Percentiles rank a stretch among this genome's conserved stretches.
Conservation (phyloP, 805 yeast genomes). For the Saccharomyces cerevisiae region DNA sequence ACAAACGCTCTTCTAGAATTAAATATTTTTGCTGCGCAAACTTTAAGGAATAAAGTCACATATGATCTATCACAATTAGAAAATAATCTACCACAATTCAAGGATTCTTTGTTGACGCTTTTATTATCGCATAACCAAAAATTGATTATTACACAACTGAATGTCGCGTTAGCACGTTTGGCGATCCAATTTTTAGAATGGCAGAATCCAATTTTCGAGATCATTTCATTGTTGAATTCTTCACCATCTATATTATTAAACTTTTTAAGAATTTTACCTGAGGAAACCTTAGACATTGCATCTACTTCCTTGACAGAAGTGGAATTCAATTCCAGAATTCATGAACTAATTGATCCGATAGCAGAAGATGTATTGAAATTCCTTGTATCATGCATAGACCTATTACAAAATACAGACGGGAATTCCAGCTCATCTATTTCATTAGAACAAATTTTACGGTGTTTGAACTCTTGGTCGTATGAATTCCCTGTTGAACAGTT, state of each 20-base stretch:
- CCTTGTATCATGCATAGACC: slow-evolving; percentile 40
- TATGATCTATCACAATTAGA: slow-evolving; percentile 74
- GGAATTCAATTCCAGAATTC: slow-evolving; percentile 60
- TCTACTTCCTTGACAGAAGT: slow-evolving; percentile 74
- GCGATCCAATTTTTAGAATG: slow-evolving; percentile 71
- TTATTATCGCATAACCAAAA: slow-evolving; percentile 44
- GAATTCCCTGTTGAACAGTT: slow-evolving; percentile 73
- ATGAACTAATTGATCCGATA: slow-evolving; percentile 54
- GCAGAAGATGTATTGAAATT: slow-evolving; percentile 61
- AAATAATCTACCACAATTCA: slow-evolving; percentile 49
- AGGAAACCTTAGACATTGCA: slow-evolving; percentile 73
- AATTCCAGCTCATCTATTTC: slow-evolving; percentile 14
- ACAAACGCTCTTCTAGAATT: slow-evolving; percentile 41
- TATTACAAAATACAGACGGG: slow-evolving; percentile 27
- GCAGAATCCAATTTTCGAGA: slow-evolving; percentile 62
- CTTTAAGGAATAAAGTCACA: slow-evolving; percentile 72
- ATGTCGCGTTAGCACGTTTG: slow-evolving; percentile 72
- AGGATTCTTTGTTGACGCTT: slow-evolving; percentile 55
- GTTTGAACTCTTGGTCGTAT: slow-evolving; percentile 83
- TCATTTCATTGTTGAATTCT: slow-evolving; percentile 39
- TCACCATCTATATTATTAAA: slow-evolving; percentile 49
- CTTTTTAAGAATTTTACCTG: slow-evolving; percentile 82
- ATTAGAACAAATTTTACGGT: slow-evolving; percentile 46
- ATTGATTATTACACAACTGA: slow-evolving; percentile 73
- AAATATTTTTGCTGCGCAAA: slow-evolving; percentile 83